Percentiles rank a stretch among this genome's conserved stretches.
Evolutionary conservation across 345 rosid genomes (phyloP).

Genomic region (Linum trigynum): DNA sequence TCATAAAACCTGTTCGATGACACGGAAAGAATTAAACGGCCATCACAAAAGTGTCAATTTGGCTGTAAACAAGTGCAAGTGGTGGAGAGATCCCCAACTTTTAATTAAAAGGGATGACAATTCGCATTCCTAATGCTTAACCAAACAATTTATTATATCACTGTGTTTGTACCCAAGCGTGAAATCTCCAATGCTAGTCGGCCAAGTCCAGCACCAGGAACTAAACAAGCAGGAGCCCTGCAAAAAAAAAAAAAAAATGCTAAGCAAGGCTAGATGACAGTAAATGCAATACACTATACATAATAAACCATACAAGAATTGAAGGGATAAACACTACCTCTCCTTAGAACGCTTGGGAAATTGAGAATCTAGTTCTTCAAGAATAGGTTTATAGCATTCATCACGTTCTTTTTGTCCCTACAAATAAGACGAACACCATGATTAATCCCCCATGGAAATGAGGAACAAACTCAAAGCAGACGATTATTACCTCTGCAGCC

Average conservation of each 20-base stretch:
- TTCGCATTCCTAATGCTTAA: too few relatives aligned
- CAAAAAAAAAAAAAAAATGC: conserved; percentile 16
- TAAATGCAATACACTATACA: background rate
- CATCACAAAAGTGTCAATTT: background rate
- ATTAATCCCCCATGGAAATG: conserved; percentile 6
- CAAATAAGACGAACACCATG: conserved; percentile 2
- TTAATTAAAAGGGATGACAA: too few relatives aligned
- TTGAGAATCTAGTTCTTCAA: conserved; percentile 73
- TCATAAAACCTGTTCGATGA: conserved; percentile 64
- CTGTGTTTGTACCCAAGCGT: conserved; percentile 51
- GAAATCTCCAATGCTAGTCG: conserved; percentile 95
- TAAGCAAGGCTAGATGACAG: background rate
- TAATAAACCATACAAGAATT: background rate
- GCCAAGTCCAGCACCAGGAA: conserved; percentile 99
- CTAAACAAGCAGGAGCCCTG: conserved; percentile 88
- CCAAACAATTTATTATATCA: background rate
- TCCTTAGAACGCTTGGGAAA: conserved; percentile 61
- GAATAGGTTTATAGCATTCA: conserved; percentile 87
- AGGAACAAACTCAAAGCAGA: conserved; percentile 5
- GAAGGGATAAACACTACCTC: conserved; percentile 31
- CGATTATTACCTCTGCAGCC: conserved; percentile 78
- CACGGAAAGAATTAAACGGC: background rate
- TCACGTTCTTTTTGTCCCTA: conserved; percentile 88
- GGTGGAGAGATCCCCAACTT: background rate
- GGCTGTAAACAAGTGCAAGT: background rate